Percentiles rank a stretch among this genome's conserved stretches.
These are phyloP conservation scores for Aspergillus campestris DNA, from an alignment of 495 filamentous ascomycete genomes.

Conservation along the genomic window DNA sequence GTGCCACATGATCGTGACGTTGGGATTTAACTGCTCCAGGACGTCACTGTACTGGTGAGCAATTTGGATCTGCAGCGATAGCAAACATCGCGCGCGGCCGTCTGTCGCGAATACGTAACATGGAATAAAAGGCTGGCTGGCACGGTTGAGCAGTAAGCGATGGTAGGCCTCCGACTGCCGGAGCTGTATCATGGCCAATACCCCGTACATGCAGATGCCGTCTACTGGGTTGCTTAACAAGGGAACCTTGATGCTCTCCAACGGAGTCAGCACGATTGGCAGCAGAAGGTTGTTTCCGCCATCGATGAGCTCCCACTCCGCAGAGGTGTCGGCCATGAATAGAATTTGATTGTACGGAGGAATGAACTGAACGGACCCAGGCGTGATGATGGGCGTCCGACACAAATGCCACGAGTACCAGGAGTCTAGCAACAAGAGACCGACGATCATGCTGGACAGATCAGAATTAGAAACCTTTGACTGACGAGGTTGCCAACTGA, in stretches of 20 bases:
- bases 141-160: slow-evolving; percentile 35
- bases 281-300: slow-evolving; percentile 31
- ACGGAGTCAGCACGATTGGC: slow-evolving; percentile 31
- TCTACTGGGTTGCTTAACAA: slow-evolving; percentile 26
- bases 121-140: slow-evolving; percentile 35
- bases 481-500: slow-evolving; percentile 7
- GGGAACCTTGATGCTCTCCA: slow-evolving; percentile 31
- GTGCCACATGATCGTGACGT: slow-evolving; percentile 42
- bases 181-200: slow-evolving; percentile 35
- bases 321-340: slow-evolving; percentile 36
- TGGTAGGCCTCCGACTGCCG: slow-evolving; percentile 39
- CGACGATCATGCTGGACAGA: slow-evolving; percentile 34
- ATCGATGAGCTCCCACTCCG: slow-evolving; percentile 39
- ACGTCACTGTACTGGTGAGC: slow-evolving; percentile 30
- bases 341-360: slow-evolving; percentile 40
- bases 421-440: slow-evolving; percentile 40
- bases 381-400: slow-evolving; percentile 38
- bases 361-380: slow-evolving; percentile 41
- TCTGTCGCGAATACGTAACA: slow-evolving; percentile 40
- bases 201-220: slow-evolving; percentile 30
- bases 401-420: slow-evolving; percentile 45
- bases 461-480: background rate
- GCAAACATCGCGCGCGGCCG: slow-evolving; percentile 31
- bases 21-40: slow-evolving; percentile 36
- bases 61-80: slow-evolving; percentile 33